phyloP scores from a whole-genome alignment of 2,329 filamentous ascomycete species.

The Pseudogymnoascus sp. region DNA sequence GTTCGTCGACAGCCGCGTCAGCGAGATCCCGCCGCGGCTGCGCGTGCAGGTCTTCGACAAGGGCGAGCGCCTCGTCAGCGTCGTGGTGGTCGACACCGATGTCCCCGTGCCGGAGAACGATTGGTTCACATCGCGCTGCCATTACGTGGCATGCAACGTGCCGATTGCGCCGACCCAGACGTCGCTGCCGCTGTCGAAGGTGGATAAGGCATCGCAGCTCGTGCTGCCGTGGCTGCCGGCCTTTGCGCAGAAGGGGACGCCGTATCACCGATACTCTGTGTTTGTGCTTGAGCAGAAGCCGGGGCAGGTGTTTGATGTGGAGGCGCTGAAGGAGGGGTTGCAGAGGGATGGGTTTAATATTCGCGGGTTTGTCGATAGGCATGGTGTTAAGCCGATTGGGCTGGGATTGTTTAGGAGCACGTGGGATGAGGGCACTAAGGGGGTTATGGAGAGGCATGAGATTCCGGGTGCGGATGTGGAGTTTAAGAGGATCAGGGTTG shows the following conservation, averaged over 20 bases:
- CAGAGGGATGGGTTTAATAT: conserved; percentile 62
- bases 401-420: conserved; percentile 79
- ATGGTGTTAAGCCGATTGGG: conserved; percentile 63
- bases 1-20: conserved; percentile 65
- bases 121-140: conserved; percentile 70
- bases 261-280: conserved; percentile 81
- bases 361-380: conserved; percentile 63
- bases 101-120: conserved; percentile 72
- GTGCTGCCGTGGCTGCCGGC: conserved; percentile 76
- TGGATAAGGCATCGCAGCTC: conserved; percentile 55
- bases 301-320: conserved; percentile 48
- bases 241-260: conserved; percentile 78
- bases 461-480: conserved; percentile 72
- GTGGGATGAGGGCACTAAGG: conserved; percentile 84
- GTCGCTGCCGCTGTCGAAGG: conserved; percentile 54
- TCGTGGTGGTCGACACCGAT: conserved; percentile 83
- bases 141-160: conserved; percentile 75
- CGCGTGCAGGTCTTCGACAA: conserved; percentile 78
- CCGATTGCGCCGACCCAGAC: conserved; percentile 51
- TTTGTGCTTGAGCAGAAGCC: conserved; percentile 74
- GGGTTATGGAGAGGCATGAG: conserved; percentile 73
- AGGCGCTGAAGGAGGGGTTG: conserved; percentile 46
- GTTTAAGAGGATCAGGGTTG: conserved; percentile 71
- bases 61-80: conserved; percentile 71
- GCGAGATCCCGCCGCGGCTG: conserved; percentile 65